phyloP scores from a whole-genome alignment of 306 rosid genomes.

The Prunus persica region Prunus_persica_NCBIv2 NC_034016.1:12409001-12409500 shows the following conservation, averaged over 20 bases:
- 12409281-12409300: not conserved
- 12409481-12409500: conserved; percentile 55
- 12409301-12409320: not conserved
- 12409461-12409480: conserved; percentile 70
- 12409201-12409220: not conserved
- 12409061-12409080: not conserved
- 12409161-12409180: not conserved
- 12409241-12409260: not conserved
- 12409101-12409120: not conserved
- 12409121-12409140: not conserved
- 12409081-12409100: not conserved
- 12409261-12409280: not conserved
- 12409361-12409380: conserved; percentile 1
- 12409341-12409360: not conserved
- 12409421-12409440: conserved; percentile 73
- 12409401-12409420: conserved; percentile 80
- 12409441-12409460: conserved; percentile 58
- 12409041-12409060: not conserved
- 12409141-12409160: not conserved
- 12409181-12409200: not conserved
- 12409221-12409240: not conserved
- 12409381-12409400: conserved; percentile 13
- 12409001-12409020: conserved; percentile 24
- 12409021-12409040: conserved; percentile 3
- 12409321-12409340: not conserved